Evolutionary conservation across 495 filamentous ascomycete species (phyloP), one percentile per base, ranked within the genome.

Genomic region (Astrothelium subdiscretum): DNA sequence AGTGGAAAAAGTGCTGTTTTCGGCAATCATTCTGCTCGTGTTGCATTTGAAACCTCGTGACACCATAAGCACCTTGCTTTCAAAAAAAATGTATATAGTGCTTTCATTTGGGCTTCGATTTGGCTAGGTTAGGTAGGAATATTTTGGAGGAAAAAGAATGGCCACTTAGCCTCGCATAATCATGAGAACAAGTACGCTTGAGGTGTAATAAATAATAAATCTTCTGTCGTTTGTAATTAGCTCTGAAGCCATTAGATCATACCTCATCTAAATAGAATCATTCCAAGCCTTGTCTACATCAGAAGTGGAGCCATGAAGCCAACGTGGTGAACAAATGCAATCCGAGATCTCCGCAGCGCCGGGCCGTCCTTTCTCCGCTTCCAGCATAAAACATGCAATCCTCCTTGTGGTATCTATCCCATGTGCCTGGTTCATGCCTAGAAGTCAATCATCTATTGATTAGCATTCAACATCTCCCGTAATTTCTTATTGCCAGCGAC

Each of bases 401-500:
- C 48, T 29, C 48, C 48, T 24, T 27, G 2, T 29, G 24, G 48
- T 54, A 29, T 54, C 48, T 54, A 54, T 54, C 24, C n/a, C n/a
- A 8, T 15, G 3, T 54, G 8, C 12, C 24, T 22, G 43, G 43
- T n/a, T 5, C n/a, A 22, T 5, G 48, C 48, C 48, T 26, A 29
- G 24, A 29, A 54, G 29, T 54, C 48, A 54, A 15, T 54, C 48
- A 20, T 54, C 48, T 8, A 54, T 54, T 24, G n/a, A 54, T 54
- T 54, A 11, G 48, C 48, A 54, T 54, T 54, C 15, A 54, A 51
- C 32, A 61, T 61, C n/a, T 63, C 32, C 65, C 62, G 73, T 69
- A 58, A 87, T 68, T 10, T 74, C 69, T 26, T 83, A 70, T 94
- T 94, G 2, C 85, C 88, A 44, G 76, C 74, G 42, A 88, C 65